Base-by-base conservation (phyloP, 208 protist species). In the Wallacemonas sp. region DNA sequence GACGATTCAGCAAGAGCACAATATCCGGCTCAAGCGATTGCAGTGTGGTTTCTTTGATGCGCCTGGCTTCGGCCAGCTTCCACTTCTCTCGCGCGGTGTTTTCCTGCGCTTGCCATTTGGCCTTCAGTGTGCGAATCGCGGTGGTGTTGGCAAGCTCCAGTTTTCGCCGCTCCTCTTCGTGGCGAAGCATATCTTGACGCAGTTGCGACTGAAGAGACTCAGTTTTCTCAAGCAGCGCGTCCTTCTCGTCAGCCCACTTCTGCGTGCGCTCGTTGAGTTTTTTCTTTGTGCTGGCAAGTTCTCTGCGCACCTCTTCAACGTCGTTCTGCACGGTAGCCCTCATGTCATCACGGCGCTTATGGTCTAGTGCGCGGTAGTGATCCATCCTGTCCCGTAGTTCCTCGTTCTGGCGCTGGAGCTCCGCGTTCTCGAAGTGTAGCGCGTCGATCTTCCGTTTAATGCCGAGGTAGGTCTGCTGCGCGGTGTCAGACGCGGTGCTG, bases 1-100 rank as follows among this genome's bases (percentile, higher is more conserved):
- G 92, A 11, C 89, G 79, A 51, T 95, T 94, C 38, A 97, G 77
- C n/a, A 97, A 75, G 54, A 96, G 75, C 42, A 94, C 89, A 60
- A 97, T 97, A 54, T 97, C 92, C 6, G 92, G 92, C 72, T 97
- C 88, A 11, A 97, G 78, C 12, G 92, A 91, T 74, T 96, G 91
- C 51, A 97, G 68, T 24, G 92, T 95, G 24, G 77, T 89, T 60
- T 92, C 83, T 70, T 97, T 97, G 65, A 97, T 97, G 24, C 83
- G 78, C 66, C 90, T 94, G 17, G 88, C 87, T 79, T 97, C 90
- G 1, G 77, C 79, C 41, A 91, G 70, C 41, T 81, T 79, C 90
- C 92, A 97, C 71, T 88, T 86, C 49, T 94, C 90, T 1, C 92
- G 75, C 28, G 65, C 72, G 12, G 70, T 73, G 60, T 86, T 94